Evolutionary conservation across 768 basidiomycete genomes (phyloP).

Genomic region (Myochromella boudieri): DNA sequence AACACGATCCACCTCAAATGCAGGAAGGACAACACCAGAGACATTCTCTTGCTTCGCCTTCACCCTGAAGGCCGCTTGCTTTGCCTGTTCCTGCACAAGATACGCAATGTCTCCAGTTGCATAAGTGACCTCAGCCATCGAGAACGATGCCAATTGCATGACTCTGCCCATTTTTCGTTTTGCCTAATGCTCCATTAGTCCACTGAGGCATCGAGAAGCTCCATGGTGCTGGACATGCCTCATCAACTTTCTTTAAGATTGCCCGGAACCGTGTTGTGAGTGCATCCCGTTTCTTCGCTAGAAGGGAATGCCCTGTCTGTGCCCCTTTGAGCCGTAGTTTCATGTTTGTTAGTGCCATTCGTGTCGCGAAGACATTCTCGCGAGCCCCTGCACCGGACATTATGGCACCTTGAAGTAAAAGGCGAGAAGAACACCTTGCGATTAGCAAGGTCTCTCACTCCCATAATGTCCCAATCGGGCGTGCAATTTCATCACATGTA

Average conservation of each 20-base stretch:
- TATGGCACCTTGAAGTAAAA: too few species aligned
- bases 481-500: too few species aligned
- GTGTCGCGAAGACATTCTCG: slow-evolving; percentile 95
- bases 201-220: slow-evolving; percentile 12
- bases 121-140: slow-evolving; percentile 98
- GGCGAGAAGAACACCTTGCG: neutral
- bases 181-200: slow-evolving; percentile 56
- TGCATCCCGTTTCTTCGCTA: slow-evolving; percentile 98
- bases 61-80: slow-evolving; percentile 88
- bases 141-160: slow-evolving; percentile 98
- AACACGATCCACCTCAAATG: slow-evolving; percentile 90
- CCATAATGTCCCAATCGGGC: too few species aligned
- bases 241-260: slow-evolving; percentile 96
- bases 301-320: slow-evolving; percentile 90
- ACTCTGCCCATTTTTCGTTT: slow-evolving; percentile 99
- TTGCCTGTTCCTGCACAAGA: slow-evolving; percentile 95
- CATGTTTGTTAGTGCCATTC: slow-evolving; percentile 95
- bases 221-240: slow-evolving; percentile 49
- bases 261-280: slow-evolving; percentile 91
- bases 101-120: slow-evolving; percentile 97
- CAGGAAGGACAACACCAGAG: slow-evolving; percentile 92
- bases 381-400: slow-evolving; percentile 92
- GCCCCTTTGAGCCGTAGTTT: slow-evolving; percentile 88
- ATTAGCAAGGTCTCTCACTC: neutral
- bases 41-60: slow-evolving; percentile 98